Base-by-base conservation (phyloP, 2,329 filamentous ascomycete genomes). In the Dactylellina sp. region DNA sequence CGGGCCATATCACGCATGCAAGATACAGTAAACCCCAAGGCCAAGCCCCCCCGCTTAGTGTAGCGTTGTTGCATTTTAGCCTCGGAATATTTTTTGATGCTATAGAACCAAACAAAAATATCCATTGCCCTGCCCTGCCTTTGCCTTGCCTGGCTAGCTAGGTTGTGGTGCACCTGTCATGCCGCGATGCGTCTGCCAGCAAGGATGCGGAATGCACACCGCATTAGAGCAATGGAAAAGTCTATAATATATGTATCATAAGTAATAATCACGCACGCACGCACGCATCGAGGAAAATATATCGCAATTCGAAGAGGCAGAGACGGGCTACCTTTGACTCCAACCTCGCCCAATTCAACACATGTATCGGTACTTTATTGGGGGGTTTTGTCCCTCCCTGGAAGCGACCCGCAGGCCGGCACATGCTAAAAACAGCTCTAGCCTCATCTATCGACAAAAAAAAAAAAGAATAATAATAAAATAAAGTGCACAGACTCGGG, bases 81-180 rank as follows among this genome's bases (percentile, higher is more conserved):
- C 68, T 65, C 68, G 68, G 68, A 72, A 61, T 72, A 72, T 65
- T 64, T 59, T 46, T 57, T 63, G n/a, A n/a, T n/a, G n/a, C 50
- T 62, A 59, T 72, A 65, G 52, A 55, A 50, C 49, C 40, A 49
- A 39, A 60, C 32, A 59, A 50, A 49, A 55, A 35, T 35, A 55
- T 16, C 37, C 11, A 20, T 9, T 16, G 3, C 16, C 28, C 16
- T n/a, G n/a, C n/a, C n/a, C n/a, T n/a, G n/a, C n/a, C n/a, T n/a
- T 42, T n/a, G 39, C 39, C 16, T 42, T 50, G 20, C 18, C 44
- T 20, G 16, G 46, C 22, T 42, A 4, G 9, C 42, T 46, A 46
- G 42, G 42, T 22, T 16, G 35, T 53, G 47, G 60, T 35, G 18
- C 53, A 49, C 5, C 47, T 53, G 46, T 60, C 63, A 53, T 68